Evolutionary conservation across 2,329 filamentous ascomycete species (phyloP).

Genomic region (Botrytis elliptica): DNA sequence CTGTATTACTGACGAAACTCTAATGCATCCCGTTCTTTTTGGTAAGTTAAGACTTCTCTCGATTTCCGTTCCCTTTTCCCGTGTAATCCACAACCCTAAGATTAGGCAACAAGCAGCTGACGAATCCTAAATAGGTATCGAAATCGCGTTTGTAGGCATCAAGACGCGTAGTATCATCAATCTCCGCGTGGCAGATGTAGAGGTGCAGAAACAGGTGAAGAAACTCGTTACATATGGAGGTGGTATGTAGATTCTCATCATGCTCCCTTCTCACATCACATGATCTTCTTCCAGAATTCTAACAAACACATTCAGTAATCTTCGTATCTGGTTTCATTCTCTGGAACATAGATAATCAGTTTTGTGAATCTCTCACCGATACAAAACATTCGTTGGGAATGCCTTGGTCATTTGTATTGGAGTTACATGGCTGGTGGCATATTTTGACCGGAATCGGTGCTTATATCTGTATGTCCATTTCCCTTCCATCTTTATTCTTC

Average conservation of each 20-base stretch:
- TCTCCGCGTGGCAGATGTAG: constrained; percentile 29
- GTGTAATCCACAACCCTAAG: background rate
- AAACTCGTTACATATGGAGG: constrained; percentile 32
- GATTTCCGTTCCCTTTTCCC: background rate
- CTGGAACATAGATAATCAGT: constrained; percentile 57
- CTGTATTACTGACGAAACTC: constrained; percentile 29
- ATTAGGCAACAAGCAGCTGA: background rate
- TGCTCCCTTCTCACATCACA: background rate
- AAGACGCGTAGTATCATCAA: constrained; percentile 36
- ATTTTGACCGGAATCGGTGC: constrained; percentile 57
- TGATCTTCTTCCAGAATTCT: background rate
- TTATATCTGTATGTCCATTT: constrained; percentile 35
- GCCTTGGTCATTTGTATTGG: constrained; percentile 55
- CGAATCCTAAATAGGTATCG: constrained; percentile 23
- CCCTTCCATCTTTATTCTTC: background rate
- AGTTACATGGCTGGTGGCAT: constrained; percentile 66
- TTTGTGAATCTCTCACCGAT: constrained; percentile 49
- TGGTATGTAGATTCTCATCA: constrained; percentile 24
- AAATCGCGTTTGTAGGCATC: constrained; percentile 27
- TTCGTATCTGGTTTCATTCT: constrained; percentile 50
- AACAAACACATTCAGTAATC: constrained; percentile 27
- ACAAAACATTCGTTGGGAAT: constrained; percentile 49
- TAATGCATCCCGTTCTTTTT: constrained; percentile 28
- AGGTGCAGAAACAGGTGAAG: constrained; percentile 31
- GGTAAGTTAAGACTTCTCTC: constrained; percentile 17